Evolutionary conservation across 1,284 basidiomycete species (phyloP).

Genomic region (Trichosporon sp.): DNA sequence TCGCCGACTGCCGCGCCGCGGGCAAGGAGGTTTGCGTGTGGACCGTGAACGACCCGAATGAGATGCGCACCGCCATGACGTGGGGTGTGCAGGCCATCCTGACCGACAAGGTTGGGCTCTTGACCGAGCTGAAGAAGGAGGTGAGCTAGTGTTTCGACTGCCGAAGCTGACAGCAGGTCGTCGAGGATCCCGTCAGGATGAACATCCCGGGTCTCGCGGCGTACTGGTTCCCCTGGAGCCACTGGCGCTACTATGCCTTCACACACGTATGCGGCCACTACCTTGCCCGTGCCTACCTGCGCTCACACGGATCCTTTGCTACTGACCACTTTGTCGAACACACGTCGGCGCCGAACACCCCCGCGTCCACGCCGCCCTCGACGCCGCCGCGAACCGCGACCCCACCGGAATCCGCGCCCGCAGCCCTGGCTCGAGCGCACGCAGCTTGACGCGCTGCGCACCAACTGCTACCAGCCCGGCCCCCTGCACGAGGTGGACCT

Average conservation of each 20-base stretch:
- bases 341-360: neutral
- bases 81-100: slow-evolving; percentile 91
- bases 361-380: neutral
- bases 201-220: slow-evolving; percentile 30
- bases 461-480: slow-evolving; percentile 41
- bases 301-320: slow-evolving; percentile 37
- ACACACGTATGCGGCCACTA: slow-evolving; percentile 42
- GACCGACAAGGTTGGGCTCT: slow-evolving; percentile 61
- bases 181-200: slow-evolving; percentile 32
- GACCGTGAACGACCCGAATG: slow-evolving; percentile 88
- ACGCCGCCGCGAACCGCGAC: neutral
- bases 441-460: slow-evolving; percentile 43
- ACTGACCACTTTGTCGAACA: slow-evolving; percentile 9
- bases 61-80: slow-evolving; percentile 88
- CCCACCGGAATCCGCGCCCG: slow-evolving; percentile 6
- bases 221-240: slow-evolving; percentile 43
- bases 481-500: slow-evolving; percentile 36
- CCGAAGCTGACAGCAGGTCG: slow-evolving; percentile 23
- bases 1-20: slow-evolving; percentile 68
- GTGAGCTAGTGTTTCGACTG: slow-evolving; percentile 22
- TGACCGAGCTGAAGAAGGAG: slow-evolving; percentile 39
- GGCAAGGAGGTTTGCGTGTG: slow-evolving; percentile 91
- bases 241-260: slow-evolving; percentile 46
- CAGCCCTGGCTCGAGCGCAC: slow-evolving; percentile 39
- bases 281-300: slow-evolving; percentile 26